Evolutionary conservation across 2,329 filamentous ascomycete genomes (phyloP).

Genomic region (Nothomitra cinnamomea): DNA sequence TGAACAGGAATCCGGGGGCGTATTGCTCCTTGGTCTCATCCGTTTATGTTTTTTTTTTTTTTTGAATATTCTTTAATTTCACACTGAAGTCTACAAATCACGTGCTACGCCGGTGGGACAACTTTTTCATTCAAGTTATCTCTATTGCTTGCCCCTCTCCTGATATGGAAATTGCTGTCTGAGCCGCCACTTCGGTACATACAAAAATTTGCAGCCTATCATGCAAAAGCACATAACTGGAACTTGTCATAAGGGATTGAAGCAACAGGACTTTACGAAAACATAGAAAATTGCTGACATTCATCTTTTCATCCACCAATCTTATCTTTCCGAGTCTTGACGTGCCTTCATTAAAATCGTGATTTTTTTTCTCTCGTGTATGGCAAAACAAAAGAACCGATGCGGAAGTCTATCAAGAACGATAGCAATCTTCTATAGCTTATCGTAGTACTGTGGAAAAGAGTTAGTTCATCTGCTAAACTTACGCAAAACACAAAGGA

Average conservation of each 20-base stretch:
- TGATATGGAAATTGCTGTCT: background rate
- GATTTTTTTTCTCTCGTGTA: background rate
- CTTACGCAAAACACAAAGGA: slow-evolving; percentile 22
- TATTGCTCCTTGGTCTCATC: too few relatives aligned
- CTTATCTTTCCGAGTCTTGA: background rate
- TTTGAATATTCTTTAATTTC: too few relatives aligned
- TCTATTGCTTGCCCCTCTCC: background rate
- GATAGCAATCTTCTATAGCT: slow-evolving; percentile 55
- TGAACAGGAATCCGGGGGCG: too few relatives aligned
- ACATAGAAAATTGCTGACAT: background rate
- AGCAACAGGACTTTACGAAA: background rate
- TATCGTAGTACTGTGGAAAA: slow-evolving; percentile 76
- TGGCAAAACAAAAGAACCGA: background rate
- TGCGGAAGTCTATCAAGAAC: slow-evolving; percentile 26
- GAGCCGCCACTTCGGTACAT: background rate
- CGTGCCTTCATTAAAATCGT: background rate
- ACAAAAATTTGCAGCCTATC: background rate
- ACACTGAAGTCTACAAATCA: too few relatives aligned
- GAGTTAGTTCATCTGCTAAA: background rate
- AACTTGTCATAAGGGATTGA: background rate
- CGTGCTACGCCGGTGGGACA: too few relatives aligned
- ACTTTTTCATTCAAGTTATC: background rate
- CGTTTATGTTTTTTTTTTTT: too few relatives aligned
- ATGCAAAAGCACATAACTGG: background rate
- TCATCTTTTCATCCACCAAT: background rate